Evolutionary conservation across 2,329 filamentous ascomycete species (phyloP), one percentile per base, ranked within the genome.

Genomic region (Aspergillus sp.): DNA sequence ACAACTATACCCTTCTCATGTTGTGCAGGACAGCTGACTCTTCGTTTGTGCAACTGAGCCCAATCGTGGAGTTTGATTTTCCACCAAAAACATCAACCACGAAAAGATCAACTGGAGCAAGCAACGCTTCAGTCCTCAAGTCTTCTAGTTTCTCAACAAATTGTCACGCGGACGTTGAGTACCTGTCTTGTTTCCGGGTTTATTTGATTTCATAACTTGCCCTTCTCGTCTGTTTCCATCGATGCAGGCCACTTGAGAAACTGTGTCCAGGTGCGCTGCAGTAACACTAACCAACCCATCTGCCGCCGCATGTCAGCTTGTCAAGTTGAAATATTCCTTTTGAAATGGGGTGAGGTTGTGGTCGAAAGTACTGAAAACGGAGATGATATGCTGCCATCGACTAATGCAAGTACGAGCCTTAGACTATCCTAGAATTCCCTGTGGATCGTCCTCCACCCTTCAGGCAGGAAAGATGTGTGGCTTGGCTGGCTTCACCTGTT

Each of bases 351-450:
- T 44, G 20, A 44, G 22, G 44, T 7, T 17, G 30, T 30, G 51
- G 33, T 4, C 22, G 9, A 40, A 46, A 46, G 51, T 37, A 53
- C 19, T 17, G 17, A 34, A 19, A 46, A 39, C 42, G 51, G 42
- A 45, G 42, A 46, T 39, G 15, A 27, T 44, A 44, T 34, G 51
- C 20, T 46, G 30, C 27, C 40, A 46, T 20, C 41, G 41, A 34
- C 51, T 53, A 53, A 53, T 53, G 51, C 51, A 53, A 45, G 51
- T 20, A 53, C 42, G 30, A 37, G 20, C 41, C 22, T 46, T 46
- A 53, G 51, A 27, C 30, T 19, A 24, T 27, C 17, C 33, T n/a
- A 20, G n/a, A 39, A 13, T 46, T 41, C 20, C 24, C 30, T 12
- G 33, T 34, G 41, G 51, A 53, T 53, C 51, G 33, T 11, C 20